Conservation (phyloP, 371 early-diverging fungal species). For the Conidiobolus incongruus region DNA sequence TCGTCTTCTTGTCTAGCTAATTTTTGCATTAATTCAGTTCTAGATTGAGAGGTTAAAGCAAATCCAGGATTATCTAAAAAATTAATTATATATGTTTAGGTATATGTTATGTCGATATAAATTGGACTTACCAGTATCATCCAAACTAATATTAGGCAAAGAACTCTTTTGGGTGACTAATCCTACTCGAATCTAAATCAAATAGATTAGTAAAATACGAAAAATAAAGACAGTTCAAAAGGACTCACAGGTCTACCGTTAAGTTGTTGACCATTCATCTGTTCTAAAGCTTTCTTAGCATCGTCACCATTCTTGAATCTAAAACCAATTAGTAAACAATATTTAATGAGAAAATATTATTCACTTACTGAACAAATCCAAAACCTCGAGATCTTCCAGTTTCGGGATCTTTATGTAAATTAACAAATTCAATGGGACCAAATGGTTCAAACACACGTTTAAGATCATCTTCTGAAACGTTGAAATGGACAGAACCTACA, state of each 20-base stretch:
- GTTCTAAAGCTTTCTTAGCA: constrained; percentile 29
- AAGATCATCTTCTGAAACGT: constrained; percentile 25
- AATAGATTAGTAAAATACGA: not conserved
- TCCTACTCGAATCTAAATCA: constrained; percentile 48
- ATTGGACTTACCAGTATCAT: constrained; percentile 20
- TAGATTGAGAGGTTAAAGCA: constrained; percentile 41
- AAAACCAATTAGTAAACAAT: too few species aligned
- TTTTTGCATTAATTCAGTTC: constrained; percentile 73
- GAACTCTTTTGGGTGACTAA: constrained; percentile 43
- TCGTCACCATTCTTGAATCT: constrained; percentile 20
- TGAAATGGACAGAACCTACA: constrained; percentile 42
- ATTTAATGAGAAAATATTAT: too few species aligned
- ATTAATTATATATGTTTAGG: too few species aligned
- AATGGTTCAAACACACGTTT: constrained; percentile 14
- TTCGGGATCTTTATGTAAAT: constrained; percentile 28
- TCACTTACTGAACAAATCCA: constrained; percentile 56
- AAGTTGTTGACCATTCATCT: constrained; percentile 26
- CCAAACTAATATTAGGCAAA: constrained; percentile 13
- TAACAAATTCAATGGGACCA: constrained; percentile 17
- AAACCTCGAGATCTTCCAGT: constrained; percentile 49
- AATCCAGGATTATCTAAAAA: constrained; percentile 34
- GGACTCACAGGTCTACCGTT: constrained; percentile 35
- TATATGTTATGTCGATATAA: not conserved
- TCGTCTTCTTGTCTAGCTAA: constrained; percentile 27
- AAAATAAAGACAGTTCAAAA: not conserved